Conservation (phyloP, 495 filamentous ascomycete genomes). For the Talaromyces proteolyticus region DNA sequence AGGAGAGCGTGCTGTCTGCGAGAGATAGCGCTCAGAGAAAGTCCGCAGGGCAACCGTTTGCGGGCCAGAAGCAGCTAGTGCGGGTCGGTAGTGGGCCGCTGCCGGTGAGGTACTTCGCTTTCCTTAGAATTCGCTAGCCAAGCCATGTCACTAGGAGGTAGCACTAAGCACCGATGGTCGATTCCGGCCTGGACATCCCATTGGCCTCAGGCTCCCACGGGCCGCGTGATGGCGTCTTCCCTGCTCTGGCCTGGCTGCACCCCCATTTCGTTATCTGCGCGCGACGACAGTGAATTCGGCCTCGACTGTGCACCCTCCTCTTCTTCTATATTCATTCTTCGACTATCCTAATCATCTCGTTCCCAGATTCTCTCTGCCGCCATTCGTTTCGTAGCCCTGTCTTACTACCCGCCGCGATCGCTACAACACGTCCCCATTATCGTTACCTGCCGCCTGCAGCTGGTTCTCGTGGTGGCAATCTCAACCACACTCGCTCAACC, state of each 20-base stretch:
- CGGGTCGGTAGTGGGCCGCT: no score
- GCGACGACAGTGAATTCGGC: neutral
- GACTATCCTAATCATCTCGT: no score
- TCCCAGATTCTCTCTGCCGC: neutral
- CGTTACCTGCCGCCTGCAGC: neutral
- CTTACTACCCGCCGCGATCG: neutral
- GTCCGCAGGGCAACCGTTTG: no score
- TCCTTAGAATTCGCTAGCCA: no score
- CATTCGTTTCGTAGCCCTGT: neutral
- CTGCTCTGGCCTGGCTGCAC: neutral
- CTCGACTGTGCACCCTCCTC: neutral
- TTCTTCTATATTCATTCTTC: no score
- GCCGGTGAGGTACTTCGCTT: no score
- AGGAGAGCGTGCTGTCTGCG: no score
- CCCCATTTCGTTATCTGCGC: neutral
- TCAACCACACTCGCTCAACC: constrained; percentile 3
- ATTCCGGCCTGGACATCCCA: neutral
- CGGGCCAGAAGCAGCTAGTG: no score
- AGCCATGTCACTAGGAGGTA: neutral
- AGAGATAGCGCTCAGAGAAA: no score
- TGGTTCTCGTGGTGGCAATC: neutral
- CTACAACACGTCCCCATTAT: neutral
- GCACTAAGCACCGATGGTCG: neutral
- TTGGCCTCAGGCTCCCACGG: neutral
- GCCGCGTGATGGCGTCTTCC: neutral